Conservation (phyloP, 139 green algal genomes). For the Ostreobium quekettii region DNA sequence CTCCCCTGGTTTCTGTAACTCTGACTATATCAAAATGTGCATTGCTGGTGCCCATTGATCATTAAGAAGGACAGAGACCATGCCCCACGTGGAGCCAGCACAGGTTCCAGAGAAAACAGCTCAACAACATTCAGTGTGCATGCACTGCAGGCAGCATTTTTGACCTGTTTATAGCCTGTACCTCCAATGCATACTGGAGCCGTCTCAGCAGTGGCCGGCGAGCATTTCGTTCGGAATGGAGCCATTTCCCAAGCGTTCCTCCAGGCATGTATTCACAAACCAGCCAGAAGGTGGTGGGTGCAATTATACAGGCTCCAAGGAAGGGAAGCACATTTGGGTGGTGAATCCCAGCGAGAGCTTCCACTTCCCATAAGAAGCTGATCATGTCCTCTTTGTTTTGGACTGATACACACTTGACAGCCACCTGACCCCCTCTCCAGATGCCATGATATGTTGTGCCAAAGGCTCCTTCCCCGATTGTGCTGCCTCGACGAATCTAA, state of each 20-base stretch:
- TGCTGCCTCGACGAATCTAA: background rate
- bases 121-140: no score
- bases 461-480: slow-evolving; percentile 69
- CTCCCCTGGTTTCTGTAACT: background rate
- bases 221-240: slow-evolving; percentile 29
- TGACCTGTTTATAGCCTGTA: no score
- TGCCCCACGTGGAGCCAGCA: background rate
- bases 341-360: slow-evolving; percentile 34
- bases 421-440: slow-evolving; percentile 60
- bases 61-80: background rate
- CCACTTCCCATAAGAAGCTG: slow-evolving; percentile 69
- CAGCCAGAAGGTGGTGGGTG: slow-evolving; percentile 55
- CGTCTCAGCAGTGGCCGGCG: background rate
- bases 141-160: no score
- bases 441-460: slow-evolving; percentile 56
- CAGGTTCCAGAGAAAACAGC: background rate
- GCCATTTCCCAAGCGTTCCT: slow-evolving; percentile 49
- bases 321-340: slow-evolving; percentile 70
- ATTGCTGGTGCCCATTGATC: background rate
- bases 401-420: slow-evolving; percentile 35
- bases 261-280: slow-evolving; percentile 72
- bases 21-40: background rate
- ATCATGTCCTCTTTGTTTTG: slow-evolving; percentile 37
- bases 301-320: slow-evolving; percentile 37
- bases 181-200: background rate